Evolutionary conservation across 2,329 filamentous ascomycete genomes (phyloP).

Genomic region (Rutstroemia sydowiana): DNA sequence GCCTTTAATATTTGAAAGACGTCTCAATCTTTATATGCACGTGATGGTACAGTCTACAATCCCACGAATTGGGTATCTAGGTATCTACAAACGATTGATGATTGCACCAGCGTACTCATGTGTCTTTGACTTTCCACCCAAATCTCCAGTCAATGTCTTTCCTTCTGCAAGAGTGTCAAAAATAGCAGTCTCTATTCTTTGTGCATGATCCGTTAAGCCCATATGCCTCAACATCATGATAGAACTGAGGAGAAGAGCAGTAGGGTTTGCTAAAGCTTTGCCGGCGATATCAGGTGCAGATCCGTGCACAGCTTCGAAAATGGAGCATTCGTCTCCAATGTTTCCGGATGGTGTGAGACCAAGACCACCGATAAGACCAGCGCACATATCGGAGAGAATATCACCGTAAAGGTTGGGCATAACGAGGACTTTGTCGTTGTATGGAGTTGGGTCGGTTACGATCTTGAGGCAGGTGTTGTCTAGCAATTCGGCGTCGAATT

Average conservation of each 20-base stretch:
- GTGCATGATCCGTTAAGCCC: constrained; percentile 77
- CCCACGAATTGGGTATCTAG: constrained; percentile 21
- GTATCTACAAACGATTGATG: constrained; percentile 46
- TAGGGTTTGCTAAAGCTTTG: constrained; percentile 94
- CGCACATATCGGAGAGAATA: constrained; percentile 99
- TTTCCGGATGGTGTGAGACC: constrained; percentile 96
- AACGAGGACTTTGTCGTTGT: constrained; percentile 99
- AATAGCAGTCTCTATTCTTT: constrained; percentile 86
- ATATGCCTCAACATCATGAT: constrained; percentile 99
- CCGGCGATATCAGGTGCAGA: constrained; percentile 95
- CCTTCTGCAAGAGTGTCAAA: constrained; percentile 94
- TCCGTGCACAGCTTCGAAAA: constrained; percentile 98
- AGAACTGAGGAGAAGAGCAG: constrained; percentile 85
- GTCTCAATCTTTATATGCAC: constrained; percentile 1
- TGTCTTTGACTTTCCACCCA: constrained; percentile 95
- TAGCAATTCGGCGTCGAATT: constrained; percentile 95
- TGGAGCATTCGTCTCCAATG: constrained; percentile 98
- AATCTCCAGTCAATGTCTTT: constrained; percentile 90
- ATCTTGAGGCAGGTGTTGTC: constrained; percentile 99
- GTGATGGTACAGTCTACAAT: constrained; percentile 28
- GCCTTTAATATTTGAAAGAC: constrained; percentile 14
- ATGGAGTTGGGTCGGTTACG: constrained; percentile 89
- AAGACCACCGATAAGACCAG: constrained; percentile 94
- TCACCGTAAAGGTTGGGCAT: constrained; percentile 98
- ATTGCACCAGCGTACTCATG: constrained; percentile 90